Evolutionary conservation across 257 asterid species (phyloP).

Genomic region (Nicotiana noctiflora): DNA sequence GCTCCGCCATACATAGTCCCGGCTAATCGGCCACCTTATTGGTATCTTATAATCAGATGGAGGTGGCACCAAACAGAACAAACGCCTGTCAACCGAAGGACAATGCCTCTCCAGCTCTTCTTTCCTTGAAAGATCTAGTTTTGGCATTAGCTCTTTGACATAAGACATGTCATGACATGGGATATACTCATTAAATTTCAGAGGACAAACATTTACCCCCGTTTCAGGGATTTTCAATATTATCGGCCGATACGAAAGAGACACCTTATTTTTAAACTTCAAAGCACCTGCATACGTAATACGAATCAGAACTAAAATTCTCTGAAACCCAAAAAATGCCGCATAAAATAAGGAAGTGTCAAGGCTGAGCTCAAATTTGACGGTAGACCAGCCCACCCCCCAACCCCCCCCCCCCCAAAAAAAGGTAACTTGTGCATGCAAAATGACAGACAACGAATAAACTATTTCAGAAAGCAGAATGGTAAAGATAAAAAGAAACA

Average conservation of each 20-base stretch:
- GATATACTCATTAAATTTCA: constrained; percentile 64
- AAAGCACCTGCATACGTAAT: constrained; percentile 29
- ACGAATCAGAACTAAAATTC: background rate
- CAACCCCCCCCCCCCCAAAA: too few relatives aligned
- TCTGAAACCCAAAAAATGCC: constrained; percentile 5
- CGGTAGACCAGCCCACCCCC: too few relatives aligned
- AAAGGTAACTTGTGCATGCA: too few relatives aligned
- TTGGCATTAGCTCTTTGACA: constrained; percentile 57
- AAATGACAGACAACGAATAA: too few relatives aligned
- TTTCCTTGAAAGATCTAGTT: constrained; percentile 57
- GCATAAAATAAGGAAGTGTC: too few relatives aligned
- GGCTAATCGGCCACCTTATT: constrained; percentile 79
- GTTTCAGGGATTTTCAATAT: constrained; percentile 59
- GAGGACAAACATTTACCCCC: constrained; percentile 73
- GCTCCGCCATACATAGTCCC: constrained; percentile 92
- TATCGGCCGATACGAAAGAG: constrained; percentile 44
- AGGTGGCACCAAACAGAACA: constrained; percentile 87
- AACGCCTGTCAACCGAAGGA: constrained; percentile 55
- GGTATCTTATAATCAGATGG: constrained; percentile 89
- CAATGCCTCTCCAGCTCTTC: constrained; percentile 95
- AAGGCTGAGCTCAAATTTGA: too few relatives aligned
- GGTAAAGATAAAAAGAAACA: too few relatives aligned
- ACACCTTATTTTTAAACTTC: constrained; percentile 51
- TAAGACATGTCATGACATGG: constrained; percentile 80
- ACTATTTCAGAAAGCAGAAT: too few relatives aligned